Percentiles rank a stretch among this genome's conserved stretches.
These are phyloP conservation scores for Phytophthora sojae DNA, from an alignment of 352 stramenopile species.

Conservation along the genomic window DNA sequence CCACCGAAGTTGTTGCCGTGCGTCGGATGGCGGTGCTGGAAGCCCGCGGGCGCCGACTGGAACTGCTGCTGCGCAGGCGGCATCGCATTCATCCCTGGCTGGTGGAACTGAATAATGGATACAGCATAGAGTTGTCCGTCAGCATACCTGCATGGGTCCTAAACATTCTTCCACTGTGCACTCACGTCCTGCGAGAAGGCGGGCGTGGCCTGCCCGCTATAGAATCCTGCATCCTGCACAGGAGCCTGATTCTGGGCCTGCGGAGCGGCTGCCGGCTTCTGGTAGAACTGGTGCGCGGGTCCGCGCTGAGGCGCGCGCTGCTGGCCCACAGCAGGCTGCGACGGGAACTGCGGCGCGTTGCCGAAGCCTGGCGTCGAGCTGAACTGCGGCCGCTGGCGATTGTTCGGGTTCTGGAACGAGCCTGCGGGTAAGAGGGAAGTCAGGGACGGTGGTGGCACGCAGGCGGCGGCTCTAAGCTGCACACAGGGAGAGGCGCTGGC, in stretches of 20 bases:
- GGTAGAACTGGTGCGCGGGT: conserved; percentile 59
- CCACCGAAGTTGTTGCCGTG: conserved; percentile 41
- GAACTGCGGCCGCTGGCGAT: conserved; percentile 53
- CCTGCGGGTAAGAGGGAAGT: conserved; percentile 34
- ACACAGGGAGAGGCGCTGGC: background rate
- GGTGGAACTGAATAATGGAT: conserved; percentile 36
- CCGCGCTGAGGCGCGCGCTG: conserved; percentile 54
- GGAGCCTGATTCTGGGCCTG: background rate
- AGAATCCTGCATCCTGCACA: conserved; percentile 39
- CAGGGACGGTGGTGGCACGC: background rate
- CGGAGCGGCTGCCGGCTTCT: conserved; percentile 35
- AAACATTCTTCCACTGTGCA: background rate
- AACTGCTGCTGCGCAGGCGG: conserved; percentile 50
- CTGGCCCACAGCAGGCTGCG: conserved; percentile 44
- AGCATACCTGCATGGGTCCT: background rate
- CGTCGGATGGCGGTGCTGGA: conserved; percentile 42
- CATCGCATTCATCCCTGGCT: conserved; percentile 30
- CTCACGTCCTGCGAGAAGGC: conserved; percentile 50
- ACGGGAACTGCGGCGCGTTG: conserved; percentile 43
- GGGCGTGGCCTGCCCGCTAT: conserved; percentile 34
- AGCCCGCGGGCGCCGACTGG: conserved; percentile 34
- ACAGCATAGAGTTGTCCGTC: background rate
- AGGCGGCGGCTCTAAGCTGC: background rate
- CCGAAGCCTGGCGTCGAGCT: conserved; percentile 25
- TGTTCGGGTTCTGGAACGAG: conserved; percentile 66